Evolutionary conservation across 2,329 filamentous ascomycete species (phyloP), one percentile per base, ranked within the genome.

Genomic region (Aspergillus texensis): DNA sequence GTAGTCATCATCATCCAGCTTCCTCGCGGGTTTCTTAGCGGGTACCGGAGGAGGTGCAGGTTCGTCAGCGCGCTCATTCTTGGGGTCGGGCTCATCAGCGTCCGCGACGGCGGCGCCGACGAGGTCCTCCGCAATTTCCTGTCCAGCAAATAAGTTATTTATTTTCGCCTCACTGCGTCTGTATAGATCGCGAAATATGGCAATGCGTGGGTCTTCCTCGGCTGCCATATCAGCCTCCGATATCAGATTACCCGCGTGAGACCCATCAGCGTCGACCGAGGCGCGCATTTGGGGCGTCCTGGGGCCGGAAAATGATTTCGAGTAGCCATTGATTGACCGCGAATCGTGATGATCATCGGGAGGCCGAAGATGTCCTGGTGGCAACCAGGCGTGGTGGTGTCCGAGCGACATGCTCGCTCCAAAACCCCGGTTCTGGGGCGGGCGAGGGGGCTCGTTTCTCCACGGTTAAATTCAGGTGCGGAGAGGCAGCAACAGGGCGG

Each of bases 1-100:
- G 1, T 92, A 90, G 11, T 90, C 87, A 19, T 92, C 91, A 48
- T 94, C 91, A 62, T 97, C 93, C 71, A 84, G 91, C 80, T 95
- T 97, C 62, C 85, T 80, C 43, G 88, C 87, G 59, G 87, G 86
- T 72, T 90, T 90, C 82, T 78, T 74, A 16, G 78, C 69, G 41
- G 73, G 70, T 34, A 70, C 67, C 76, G 80, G 83, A 78, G 77
- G 70, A 74, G 81, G 71, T 65, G 67, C 73, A 77, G 72, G 79
- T 69, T 83, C 81, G 70, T 87, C 81, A 61, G 85, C 81, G 71
- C 86, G 82, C 77, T 75, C 66, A 63, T 66, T 62, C 62, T 71
- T 66, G 58, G 65, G 64, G 55, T 73, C 71, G 63, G 72, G 57
- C 60, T 69, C 60, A 57, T 77, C 72, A 84, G 64, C 77, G 78